Evolutionary conservation across 1,284 basidiomycete species (phyloP).

Genomic region (Kwoniella shivajii): DNA sequence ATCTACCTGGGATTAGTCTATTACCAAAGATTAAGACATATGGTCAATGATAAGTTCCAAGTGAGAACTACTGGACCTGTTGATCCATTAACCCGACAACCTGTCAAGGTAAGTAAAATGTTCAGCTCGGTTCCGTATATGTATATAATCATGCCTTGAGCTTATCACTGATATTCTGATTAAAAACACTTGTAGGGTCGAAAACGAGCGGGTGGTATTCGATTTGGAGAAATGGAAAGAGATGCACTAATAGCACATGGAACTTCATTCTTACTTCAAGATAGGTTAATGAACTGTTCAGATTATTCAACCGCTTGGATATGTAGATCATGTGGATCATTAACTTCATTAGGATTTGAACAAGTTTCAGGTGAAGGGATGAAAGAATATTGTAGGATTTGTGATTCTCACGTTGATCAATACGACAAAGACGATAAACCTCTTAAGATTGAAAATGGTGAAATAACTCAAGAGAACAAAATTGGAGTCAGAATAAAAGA

Average conservation of each 20-base stretch:
- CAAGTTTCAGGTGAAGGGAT: constrained; percentile 66
- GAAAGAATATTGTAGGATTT: constrained; percentile 87
- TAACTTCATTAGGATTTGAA: constrained; percentile 94
- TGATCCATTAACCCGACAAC: constrained; percentile 92
- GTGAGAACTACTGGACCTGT: constrained; percentile 97
- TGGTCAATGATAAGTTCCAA: constrained; percentile 99
- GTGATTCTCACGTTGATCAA: constrained; percentile 63
- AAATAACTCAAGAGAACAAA: constrained; percentile 28
- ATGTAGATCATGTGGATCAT: constrained; percentile 90
- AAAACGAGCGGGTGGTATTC: constrained; percentile 97
- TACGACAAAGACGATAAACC: constrained; percentile 4
- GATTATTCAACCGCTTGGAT: constrained; percentile 99
- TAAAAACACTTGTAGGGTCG: constrained; percentile 67
- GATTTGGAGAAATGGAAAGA: constrained; percentile 99
- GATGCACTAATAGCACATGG: constrained; percentile 98
- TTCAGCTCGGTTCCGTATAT: constrained; percentile 4
- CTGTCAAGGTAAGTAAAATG: constrained; percentile 75
- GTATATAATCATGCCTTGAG: no score
- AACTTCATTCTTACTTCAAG: constrained; percentile 95
- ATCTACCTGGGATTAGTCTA: constrained; percentile 99
- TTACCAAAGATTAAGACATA: constrained; percentile 97
- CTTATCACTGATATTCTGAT: no score
- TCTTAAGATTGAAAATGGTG: constrained; percentile 23
- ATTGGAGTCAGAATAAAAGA: constrained; percentile 47
- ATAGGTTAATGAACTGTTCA: constrained; percentile 99